Conservation (phyloP, 768 basidiomycete species). For the Boletus coccyginus region DNA sequence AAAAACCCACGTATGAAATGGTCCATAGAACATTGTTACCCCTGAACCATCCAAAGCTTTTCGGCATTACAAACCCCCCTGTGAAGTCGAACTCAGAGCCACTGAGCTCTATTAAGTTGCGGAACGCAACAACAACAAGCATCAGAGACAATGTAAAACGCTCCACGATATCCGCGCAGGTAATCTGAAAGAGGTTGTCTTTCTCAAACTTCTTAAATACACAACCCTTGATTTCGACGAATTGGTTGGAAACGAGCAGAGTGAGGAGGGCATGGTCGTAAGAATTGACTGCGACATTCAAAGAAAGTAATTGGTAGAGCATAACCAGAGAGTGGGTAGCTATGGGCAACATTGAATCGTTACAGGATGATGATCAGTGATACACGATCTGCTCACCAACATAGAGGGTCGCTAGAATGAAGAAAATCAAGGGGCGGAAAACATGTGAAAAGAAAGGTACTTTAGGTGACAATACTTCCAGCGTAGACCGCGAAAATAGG, state of each 20-base stretch:
- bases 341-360: constrained; percentile 28
- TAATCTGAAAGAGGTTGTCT: constrained; percentile 97
- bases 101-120: constrained; percentile 92
- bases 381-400: constrained; percentile 52
- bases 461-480: constrained; percentile 67
- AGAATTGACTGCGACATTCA: constrained; percentile 98
- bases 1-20: constrained; percentile 76
- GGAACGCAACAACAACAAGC: constrained; percentile 87
- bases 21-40: constrained; percentile 81
- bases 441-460: constrained; percentile 60
- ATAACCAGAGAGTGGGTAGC: constrained; percentile 91
- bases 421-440: constrained; percentile 80
- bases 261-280: constrained; percentile 96
- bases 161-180: constrained; percentile 98
- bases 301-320: constrained; percentile 90
- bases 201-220: constrained; percentile 99
- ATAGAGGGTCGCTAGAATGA: constrained; percentile 77
- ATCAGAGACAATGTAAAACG: constrained; percentile 90
- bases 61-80: constrained; percentile 70
- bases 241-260: constrained; percentile 94
- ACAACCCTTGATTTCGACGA: constrained; percentile 98
- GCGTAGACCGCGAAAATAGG: constrained; percentile 88
- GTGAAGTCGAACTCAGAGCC: constrained; percentile 83
- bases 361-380: neutral
- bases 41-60: constrained; percentile 81